Evolutionary conservation across 352 stramenopile genomes (phyloP).

Genomic region (Pythium brachiatum): DNA sequence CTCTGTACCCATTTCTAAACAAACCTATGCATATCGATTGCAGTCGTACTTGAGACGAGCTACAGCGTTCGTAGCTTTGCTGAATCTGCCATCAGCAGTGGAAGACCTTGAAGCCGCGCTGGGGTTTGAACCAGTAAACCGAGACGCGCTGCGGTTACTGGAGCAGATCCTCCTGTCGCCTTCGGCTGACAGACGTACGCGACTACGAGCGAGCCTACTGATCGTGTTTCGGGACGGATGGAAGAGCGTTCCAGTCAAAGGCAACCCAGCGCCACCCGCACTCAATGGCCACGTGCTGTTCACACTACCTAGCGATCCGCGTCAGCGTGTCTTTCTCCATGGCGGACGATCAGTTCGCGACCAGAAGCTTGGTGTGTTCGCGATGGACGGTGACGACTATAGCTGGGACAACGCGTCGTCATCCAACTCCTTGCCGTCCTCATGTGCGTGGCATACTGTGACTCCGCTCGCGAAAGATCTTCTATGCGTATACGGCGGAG

Average conservation of each 20-base stretch:
- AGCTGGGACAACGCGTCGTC: slow-evolving; percentile 47
- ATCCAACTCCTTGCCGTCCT: slow-evolving; percentile 29
- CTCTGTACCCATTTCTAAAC: background rate
- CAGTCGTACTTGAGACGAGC: slow-evolving; percentile 62
- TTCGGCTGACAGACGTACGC: slow-evolving; percentile 21
- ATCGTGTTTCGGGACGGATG: slow-evolving; percentile 45
- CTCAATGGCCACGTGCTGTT: slow-evolving; percentile 71
- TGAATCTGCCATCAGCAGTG: slow-evolving; percentile 29
- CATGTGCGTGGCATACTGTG: slow-evolving; percentile 60
- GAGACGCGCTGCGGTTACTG: slow-evolving; percentile 44
- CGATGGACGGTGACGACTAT: slow-evolving; percentile 38
- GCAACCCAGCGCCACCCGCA: slow-evolving; percentile 60
- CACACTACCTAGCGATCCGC: slow-evolving; percentile 27
- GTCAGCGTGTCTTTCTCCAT: slow-evolving; percentile 30
- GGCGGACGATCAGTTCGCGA: slow-evolving; percentile 62
- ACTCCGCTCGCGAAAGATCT: slow-evolving; percentile 23
- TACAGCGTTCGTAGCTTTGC: slow-evolving; percentile 34
- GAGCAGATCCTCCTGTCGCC: slow-evolving; percentile 23
- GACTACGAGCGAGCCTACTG: slow-evolving; percentile 31
- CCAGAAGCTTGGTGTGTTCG: slow-evolving; percentile 49
- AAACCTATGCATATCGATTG: background rate
- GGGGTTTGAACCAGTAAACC: slow-evolving; percentile 48
- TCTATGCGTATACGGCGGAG: slow-evolving; percentile 55
- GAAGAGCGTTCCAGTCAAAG: slow-evolving; percentile 39
- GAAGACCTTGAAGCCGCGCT: slow-evolving; percentile 45